Base-by-base conservation (phyloP, 2,329 filamentous ascomycete species). In the Aaosphaeria pasadenensis region DNA sequence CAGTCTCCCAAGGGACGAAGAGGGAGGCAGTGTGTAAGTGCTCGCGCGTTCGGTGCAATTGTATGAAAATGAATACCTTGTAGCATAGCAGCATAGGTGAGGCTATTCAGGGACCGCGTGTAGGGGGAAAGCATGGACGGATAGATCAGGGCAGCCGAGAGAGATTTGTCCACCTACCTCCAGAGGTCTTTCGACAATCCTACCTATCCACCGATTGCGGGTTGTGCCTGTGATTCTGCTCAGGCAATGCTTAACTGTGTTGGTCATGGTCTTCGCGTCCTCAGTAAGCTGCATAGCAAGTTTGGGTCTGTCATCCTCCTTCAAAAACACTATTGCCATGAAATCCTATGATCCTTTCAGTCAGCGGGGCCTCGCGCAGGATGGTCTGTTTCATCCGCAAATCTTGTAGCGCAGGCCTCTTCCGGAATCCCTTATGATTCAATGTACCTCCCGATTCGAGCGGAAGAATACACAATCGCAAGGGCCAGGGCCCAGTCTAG, bases 381-480 rank as follows among this genome's bases (percentile, higher is more conserved):
- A 44, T 47, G 35, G 39, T 50, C 48, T 48, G 39, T 39, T 45
- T 50, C 7, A 48, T 29, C 29, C 32, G 38, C 51, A 11, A 38
- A 53, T 48, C 33, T 53, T 55, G 40, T 46, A 55, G 43, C 44
- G 31, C 42, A 55, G 38, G 31, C 53, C 51, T 55, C 44, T 38
- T 40, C 51, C 42, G 39, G 53, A 47, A 44, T 48, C 51, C 41
- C 38, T 54, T 42, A 45, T 42, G 45, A 55, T 49, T 55, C 44
- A 47, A 55, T 51, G 38, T 55, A 55, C 40, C 53, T 51, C 32
- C 38, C 42, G 30, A 55, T 55, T 43, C 53, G 46, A 39, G 51
- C 48, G n/a, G 44, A 53, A 48, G 40, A 53, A 42, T 49, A 55
- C 33, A 54, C 40, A 47, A 47, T 46, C 39, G 43, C 48, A 28